Conservation (phyloP, 1,139 yeast genomes). For the Ogataea hybrid region DNA sequence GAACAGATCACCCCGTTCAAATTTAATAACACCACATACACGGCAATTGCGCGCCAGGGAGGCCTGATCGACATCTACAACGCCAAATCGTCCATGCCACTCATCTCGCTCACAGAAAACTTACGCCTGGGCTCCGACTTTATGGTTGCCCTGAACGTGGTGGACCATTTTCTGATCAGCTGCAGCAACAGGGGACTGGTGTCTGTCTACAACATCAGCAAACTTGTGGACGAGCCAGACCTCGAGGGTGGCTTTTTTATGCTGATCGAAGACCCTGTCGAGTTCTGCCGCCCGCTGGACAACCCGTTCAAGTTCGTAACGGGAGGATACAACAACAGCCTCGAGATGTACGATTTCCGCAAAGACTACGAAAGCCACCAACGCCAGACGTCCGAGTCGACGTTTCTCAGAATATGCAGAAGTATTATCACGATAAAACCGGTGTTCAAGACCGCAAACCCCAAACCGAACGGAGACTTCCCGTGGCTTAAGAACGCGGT, state of each 20-base stretch:
- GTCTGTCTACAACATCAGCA: slow-evolving; percentile 15
- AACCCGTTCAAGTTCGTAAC: slow-evolving; percentile 23
- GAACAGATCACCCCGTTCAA: slow-evolving; percentile 18
- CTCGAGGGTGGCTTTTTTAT: slow-evolving; percentile 18
- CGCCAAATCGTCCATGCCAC: slow-evolving; percentile 9
- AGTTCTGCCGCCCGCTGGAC: slow-evolving; percentile 22
- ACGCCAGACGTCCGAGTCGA: slow-evolving; percentile 9
- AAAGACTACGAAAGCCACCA: slow-evolving; percentile 15
- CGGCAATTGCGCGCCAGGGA: too few species aligned
- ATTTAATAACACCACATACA: too few species aligned
- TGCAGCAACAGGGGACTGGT: slow-evolving; percentile 27
- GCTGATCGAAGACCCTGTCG: slow-evolving; percentile 27
- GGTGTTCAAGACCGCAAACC: slow-evolving; percentile 20
- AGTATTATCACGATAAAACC: slow-evolving; percentile 23
- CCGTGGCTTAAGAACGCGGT: slow-evolving; percentile 29
- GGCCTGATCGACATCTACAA: slow-evolving; percentile 22
- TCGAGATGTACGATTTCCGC: slow-evolving; percentile 24
- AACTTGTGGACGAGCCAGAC: slow-evolving; percentile 7
- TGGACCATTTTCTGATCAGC: slow-evolving; percentile 17
- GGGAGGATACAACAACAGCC: slow-evolving; percentile 29
- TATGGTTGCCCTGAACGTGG: slow-evolving; percentile 18
- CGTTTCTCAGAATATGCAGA: slow-evolving; percentile 19
- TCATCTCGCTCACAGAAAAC: slow-evolving; percentile 17
- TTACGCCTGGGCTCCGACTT: slow-evolving; percentile 21
- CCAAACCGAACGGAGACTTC: slow-evolving; percentile 22